These are phyloP conservation scores for Ophiostoma sp. DNA, from an alignment of 2,329 filamentous ascomycete species.

Conservation along the genomic window DNA sequence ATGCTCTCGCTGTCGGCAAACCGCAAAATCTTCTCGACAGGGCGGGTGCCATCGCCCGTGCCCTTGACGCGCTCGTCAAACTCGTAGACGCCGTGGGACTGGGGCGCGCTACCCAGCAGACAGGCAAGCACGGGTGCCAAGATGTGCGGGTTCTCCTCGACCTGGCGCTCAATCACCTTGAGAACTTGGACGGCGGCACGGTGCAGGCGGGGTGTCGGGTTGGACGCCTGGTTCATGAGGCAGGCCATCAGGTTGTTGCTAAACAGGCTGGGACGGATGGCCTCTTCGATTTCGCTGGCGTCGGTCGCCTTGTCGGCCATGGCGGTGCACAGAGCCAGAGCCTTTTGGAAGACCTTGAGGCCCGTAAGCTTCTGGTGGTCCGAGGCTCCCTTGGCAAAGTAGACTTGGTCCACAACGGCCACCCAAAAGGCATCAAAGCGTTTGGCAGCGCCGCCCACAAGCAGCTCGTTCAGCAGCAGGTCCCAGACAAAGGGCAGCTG, in stretches of 20 bases:
- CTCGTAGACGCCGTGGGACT: conserved; percentile 66
- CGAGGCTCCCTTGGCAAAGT: conserved; percentile 80
- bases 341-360: conserved; percentile 80
- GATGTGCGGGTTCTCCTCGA: conserved; percentile 60
- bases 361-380: conserved; percentile 90
- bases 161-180: conserved; percentile 67
- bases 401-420: conserved; percentile 74
- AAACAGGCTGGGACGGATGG: conserved; percentile 64
- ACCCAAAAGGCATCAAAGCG: conserved; percentile 30
- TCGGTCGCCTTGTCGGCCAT: background rate
- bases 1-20: conserved; percentile 59
- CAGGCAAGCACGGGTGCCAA: conserved; percentile 63
- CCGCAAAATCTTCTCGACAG: conserved; percentile 71
- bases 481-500: conserved; percentile 89
- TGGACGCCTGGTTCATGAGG: conserved; percentile 78
- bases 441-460: conserved; percentile 27
- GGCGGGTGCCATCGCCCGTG: conserved; percentile 59
- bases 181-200: conserved; percentile 74
- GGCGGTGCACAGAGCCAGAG: conserved; percentile 56
- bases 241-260: conserved; percentile 80
- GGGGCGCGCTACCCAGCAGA: conserved; percentile 56
- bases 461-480: conserved; percentile 59
- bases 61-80: conserved; percentile 81
- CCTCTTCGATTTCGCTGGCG: conserved; percentile 32
- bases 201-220: conserved; percentile 76